Evolutionary conservation across 2,329 filamentous ascomycete genomes (phyloP).

Genomic region (Sordariomycetes sp.): DNA sequence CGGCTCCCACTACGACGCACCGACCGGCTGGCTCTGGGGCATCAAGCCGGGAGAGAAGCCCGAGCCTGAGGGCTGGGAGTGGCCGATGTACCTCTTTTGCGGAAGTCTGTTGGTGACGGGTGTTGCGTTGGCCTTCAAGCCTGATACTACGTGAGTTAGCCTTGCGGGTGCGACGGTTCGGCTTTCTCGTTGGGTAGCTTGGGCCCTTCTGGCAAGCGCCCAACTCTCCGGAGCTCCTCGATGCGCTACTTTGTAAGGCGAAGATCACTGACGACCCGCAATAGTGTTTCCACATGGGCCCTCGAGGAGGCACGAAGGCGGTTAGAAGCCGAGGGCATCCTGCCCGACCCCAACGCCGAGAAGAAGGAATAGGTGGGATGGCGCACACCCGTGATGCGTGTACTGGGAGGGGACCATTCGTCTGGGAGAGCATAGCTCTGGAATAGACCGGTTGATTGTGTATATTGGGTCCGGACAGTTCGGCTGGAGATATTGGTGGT

Average conservation of each 20-base stretch:
- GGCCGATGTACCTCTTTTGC: slow-evolving; percentile 75
- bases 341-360: slow-evolving; percentile 64
- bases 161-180: too few relatives aligned
- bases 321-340: slow-evolving; percentile 90
- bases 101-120: slow-evolving; percentile 64
- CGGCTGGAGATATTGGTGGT: slow-evolving; percentile 4
- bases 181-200: too few relatives aligned
- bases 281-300: slow-evolving; percentile 97
- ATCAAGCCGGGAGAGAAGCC: slow-evolving; percentile 93
- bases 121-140: slow-evolving; percentile 90
- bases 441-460: background rate
- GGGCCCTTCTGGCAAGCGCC: too few relatives aligned
- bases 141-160: slow-evolving; percentile 89
- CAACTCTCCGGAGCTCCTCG: too few relatives aligned
- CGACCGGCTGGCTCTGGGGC: slow-evolving; percentile 86
- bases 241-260: too few relatives aligned
- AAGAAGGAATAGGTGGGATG: slow-evolving; percentile 35
- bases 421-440: too few relatives aligned
- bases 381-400: too few relatives aligned
- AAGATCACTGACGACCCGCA: too few relatives aligned
- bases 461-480: slow-evolving; percentile 1
- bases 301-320: slow-evolving; percentile 91
- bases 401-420: too few relatives aligned
- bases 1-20: slow-evolving; percentile 74
- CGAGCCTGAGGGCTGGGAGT: slow-evolving; percentile 95